Evolutionary conservation across 2,329 filamentous ascomycete genomes (phyloP).

Genomic region (Colletotrichum destructivum): DNA sequence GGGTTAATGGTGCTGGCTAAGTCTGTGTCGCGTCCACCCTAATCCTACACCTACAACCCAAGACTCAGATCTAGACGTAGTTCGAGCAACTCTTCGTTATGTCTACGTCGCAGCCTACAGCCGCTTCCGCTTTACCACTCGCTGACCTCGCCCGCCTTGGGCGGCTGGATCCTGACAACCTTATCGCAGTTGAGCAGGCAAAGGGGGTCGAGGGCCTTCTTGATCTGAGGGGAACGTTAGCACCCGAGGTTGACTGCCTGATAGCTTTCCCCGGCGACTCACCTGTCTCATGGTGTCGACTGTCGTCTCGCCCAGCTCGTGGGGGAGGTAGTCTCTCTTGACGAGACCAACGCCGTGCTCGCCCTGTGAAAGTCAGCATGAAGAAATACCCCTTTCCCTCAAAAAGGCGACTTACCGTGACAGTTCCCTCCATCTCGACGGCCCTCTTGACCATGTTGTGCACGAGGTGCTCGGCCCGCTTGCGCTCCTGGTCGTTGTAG

Average conservation of each 20-base stretch:
- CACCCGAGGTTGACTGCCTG: not conserved
- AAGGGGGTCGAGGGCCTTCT: constrained; percentile 84
- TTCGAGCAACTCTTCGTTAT: not conserved
- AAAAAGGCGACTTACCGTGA: constrained; percentile 68
- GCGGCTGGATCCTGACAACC: constrained; percentile 73
- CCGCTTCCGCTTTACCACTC: constrained; percentile 55
- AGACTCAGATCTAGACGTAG: not conserved
- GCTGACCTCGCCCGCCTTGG: constrained; percentile 62
- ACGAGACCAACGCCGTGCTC: constrained; percentile 89
- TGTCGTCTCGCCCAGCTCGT: constrained; percentile 81
- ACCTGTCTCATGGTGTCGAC: constrained; percentile 89
- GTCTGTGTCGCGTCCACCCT: not conserved
- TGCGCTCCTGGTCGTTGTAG: constrained; percentile 77
- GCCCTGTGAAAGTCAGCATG: constrained; percentile 61
- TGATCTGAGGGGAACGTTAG: constrained; percentile 68
- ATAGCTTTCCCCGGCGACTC: constrained; percentile 47
- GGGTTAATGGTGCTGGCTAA: constrained; percentile 1
- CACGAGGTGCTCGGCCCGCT: constrained; percentile 78
- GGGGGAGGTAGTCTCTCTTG: constrained; percentile 86
- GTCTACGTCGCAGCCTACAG: not conserved
- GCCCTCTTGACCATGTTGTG: constrained; percentile 90
- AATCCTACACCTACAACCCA: constrained; percentile 26
- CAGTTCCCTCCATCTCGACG: constrained; percentile 87
- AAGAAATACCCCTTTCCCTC: not conserved
- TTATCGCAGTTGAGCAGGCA: constrained; percentile 80